Base-by-base conservation (phyloP, 805 yeast genomes). In the Metschnikowia hibisci region DNA sequence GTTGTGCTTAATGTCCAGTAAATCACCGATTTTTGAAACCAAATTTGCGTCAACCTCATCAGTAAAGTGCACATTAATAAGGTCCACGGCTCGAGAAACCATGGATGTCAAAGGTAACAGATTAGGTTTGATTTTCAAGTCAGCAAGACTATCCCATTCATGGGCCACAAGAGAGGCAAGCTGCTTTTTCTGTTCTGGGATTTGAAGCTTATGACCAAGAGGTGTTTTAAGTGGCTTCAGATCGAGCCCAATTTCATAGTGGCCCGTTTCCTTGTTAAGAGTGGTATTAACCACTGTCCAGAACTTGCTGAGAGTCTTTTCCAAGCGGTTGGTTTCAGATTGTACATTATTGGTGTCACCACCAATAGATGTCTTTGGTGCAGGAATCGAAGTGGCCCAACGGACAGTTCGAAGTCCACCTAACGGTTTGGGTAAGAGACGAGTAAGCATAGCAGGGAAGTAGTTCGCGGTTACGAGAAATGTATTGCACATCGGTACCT, bases 91-190 rank as follows among this genome's bases (percentile, higher is more conserved):
- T 50, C 99, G 74, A 1, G 97, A 81, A 4, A 85, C 82, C 42
- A 93, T 66, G 0, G 96, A 87, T 0, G 99, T 93, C 47, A 93
- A 66, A 0, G 98, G 98, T 33, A 93, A 73, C 30, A 85, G 69
- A 57, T 84, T 87, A 13, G 89, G 83, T 61, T 84, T 85, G 55
- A 90, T 78, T 48, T 64, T 65, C 47, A 82, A 71, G 44, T 74
- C 74, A 3, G 91, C 77, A 44, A 93, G 66, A 32, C 77, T 76
- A 43, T 79, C 74, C 99, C 99, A 93, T 65, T 93, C 99, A 56
- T 87, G 87, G 31, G 81, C 81, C 29, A 93, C 69, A 54, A 91
- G 63, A 49, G 81, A 72, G 0, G 96, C 96, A 50, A 93, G 67
- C 8, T 78, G 65, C 46, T 68, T 67, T 56, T 83, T 82, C 6